phyloP scores from a whole-genome alignment of 768 basidiomycete species.

The Auriculariales sp. region DNA sequence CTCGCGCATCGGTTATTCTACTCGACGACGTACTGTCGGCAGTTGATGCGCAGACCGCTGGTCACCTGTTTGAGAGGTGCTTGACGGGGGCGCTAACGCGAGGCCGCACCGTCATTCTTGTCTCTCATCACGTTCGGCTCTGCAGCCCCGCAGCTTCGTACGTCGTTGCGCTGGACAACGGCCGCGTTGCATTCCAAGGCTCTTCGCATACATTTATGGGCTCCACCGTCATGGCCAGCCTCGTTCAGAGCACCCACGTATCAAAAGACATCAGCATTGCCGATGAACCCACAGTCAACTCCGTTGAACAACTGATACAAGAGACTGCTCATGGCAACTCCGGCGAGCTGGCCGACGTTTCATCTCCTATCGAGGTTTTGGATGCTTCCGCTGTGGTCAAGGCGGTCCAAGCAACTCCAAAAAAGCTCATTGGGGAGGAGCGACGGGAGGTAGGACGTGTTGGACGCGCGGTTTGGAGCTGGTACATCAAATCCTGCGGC shows the following conservation, averaged over 20 bases:
- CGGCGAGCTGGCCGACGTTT: constrained; percentile 1
- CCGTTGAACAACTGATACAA: constrained; percentile 20
- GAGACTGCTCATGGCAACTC: constrained; percentile 28
- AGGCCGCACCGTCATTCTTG: constrained; percentile 61
- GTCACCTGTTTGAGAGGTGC: constrained; percentile 53
- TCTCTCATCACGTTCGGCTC: constrained; percentile 69
- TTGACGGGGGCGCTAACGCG: constrained; percentile 44
- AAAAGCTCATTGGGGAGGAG: constrained; percentile 79
- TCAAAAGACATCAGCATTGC: constrained; percentile 9
- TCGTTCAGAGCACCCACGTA: constrained; percentile 3
- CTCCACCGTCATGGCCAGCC: constrained; percentile 32
- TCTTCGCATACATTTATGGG: constrained; percentile 46
- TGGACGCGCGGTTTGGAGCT: constrained; percentile 46
- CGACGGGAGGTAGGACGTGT: constrained; percentile 61
- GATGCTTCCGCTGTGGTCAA: constrained; percentile 8
- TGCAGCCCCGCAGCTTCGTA: constrained; percentile 56
- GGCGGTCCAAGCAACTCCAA: constrained; percentile 44
- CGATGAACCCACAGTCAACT: constrained; percentile 6
- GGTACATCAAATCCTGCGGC: constrained; percentile 39
- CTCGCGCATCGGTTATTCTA: constrained; percentile 37
- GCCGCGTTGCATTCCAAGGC: constrained; percentile 35
- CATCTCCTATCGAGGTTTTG: constrained; percentile 7
- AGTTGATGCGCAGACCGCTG: constrained; percentile 66
- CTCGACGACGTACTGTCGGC: constrained; percentile 30
- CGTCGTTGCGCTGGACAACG: constrained; percentile 45